These are phyloP conservation scores for Mycena sp. DNA, from an alignment of 1,284 basidiomycete species.

Conservation along the genomic window DNA sequence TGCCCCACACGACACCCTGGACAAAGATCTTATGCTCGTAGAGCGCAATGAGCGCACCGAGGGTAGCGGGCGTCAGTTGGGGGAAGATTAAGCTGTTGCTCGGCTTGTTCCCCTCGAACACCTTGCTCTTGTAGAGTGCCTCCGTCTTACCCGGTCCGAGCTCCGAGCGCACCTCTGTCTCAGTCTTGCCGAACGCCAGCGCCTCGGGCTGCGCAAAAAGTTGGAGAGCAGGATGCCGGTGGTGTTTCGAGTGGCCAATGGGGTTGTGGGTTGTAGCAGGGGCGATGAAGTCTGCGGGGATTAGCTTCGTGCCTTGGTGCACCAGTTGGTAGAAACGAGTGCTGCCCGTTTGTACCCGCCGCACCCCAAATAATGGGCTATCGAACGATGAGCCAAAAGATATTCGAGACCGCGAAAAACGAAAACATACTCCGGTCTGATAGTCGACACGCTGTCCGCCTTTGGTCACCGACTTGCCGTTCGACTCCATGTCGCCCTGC, in stretches of 20 bases:
- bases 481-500: conserved; percentile 99
- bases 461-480: conserved; percentile 97
- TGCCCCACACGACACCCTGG: conserved; percentile 97
- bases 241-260: conserved; percentile 87
- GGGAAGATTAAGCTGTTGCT: conserved; percentile 98
- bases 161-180: conserved; percentile 88
- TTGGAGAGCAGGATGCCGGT: conserved; percentile 97
- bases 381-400: conserved; percentile 16
- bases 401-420: background rate
- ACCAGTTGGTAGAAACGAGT: conserved; percentile 99
- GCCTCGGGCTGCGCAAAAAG: conserved; percentile 98
- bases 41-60: conserved; percentile 90
- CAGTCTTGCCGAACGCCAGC: conserved; percentile 96
- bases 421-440: conserved; percentile 86
- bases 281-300: conserved; percentile 89
- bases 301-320: conserved; percentile 89
- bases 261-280: conserved; percentile 95
- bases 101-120: conserved; percentile 97
- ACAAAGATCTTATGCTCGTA: conserved; percentile 99
- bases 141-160: conserved; percentile 81
- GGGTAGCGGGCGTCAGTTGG: conserved; percentile 87
- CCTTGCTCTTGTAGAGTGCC: conserved; percentile 94
- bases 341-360: conserved; percentile 97
- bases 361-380: conserved; percentile 99
- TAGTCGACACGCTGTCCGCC: conserved; percentile 92